Evolutionary conservation across 202 grass and related monocot genomes (phyloP), one percentile per base, ranked within the genome.

Genomic region (Elaeis oleifera): DNA sequence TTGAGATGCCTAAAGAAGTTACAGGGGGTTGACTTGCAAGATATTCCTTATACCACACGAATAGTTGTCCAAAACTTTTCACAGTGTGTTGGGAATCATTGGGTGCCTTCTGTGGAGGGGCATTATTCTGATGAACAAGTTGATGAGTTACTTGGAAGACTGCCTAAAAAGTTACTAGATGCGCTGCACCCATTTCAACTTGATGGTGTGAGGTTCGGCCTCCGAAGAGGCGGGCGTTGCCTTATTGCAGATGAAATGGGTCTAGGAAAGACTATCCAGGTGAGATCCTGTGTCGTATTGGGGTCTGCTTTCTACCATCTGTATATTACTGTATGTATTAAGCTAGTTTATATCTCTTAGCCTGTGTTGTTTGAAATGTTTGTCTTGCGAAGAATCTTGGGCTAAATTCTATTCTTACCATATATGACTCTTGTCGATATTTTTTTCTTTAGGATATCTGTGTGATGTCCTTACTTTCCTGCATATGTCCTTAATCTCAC

Each of bases 181-280:
- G 66, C 76, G 22, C 84, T 96, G 51, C 81, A 90, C 51, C 91
- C 91, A 23, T 96, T 96, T 78, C 91, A 96, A 78, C 76, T 89
- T 53, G 91, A 91, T 74, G 87, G 91, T 1, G 79, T 91, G 55
- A 83, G 31, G 75, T 96, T 90, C 77, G 84, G 84, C 67, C 87
- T 96, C 68, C 75, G 69, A 76, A 80, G 91, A 65, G 71, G 69
- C 69, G 91, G 87, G 4, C 61, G 79, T 22, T 96, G 91, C 64
- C 81, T 96, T 72, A 91, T 96, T 74, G 87, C 91, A 71, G 91
- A 96, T 85, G 87, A 96, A 64, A 96, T 96, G 92, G 92, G 92
- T 17, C 84, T 96, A 62, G 92, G 91, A 73, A 96, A 96, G 81
- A 96, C 87, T 63, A 74, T 91, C 49, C 87, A 96, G 87, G 91